phyloP scores from a whole-genome alignment of 345 rosid species.

The Triadica sebifera region DNA sequence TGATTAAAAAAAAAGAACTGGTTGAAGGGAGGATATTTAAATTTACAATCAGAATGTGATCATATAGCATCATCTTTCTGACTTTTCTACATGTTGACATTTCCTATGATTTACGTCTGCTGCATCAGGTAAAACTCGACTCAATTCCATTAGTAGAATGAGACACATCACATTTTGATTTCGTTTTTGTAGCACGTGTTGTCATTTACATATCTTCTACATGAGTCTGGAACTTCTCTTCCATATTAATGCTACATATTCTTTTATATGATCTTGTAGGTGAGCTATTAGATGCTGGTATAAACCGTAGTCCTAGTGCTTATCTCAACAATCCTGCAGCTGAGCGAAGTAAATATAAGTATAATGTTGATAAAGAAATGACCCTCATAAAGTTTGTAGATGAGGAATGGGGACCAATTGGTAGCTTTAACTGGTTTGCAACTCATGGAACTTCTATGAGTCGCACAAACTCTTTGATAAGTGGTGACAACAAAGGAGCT shows the following conservation, averaged over 20 bases:
- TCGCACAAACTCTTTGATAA: constrained; percentile 83
- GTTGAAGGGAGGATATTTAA: neutral
- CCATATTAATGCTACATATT: neutral
- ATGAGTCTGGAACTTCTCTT: neutral
- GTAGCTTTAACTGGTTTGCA: constrained; percentile 96
- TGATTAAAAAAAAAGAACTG: neutral
- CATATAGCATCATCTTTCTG: no score
- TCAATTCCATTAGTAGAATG: neutral
- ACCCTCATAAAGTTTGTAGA: constrained; percentile 93
- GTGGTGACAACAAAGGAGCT: constrained; percentile 98
- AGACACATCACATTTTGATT: neutral
- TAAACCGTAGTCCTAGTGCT: constrained; percentile 95
- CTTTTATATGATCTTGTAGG: constrained; percentile 46
- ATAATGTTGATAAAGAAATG: constrained; percentile 88
- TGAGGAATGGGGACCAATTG: constrained; percentile 77
- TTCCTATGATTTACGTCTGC: neutral
- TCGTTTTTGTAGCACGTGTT: neutral
- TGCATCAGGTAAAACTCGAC: neutral
- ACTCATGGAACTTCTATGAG: constrained; percentile 99
- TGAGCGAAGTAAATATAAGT: constrained; percentile 71
- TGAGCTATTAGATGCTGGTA: constrained; percentile 81
- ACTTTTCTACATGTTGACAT: neutral
- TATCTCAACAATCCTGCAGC: constrained; percentile 79
- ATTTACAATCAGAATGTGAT: neutral
- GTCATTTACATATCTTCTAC: neutral